Evolutionary conservation across 345 rosid genomes (phyloP).

Genomic region (Hirschfeldia incana): DNA sequence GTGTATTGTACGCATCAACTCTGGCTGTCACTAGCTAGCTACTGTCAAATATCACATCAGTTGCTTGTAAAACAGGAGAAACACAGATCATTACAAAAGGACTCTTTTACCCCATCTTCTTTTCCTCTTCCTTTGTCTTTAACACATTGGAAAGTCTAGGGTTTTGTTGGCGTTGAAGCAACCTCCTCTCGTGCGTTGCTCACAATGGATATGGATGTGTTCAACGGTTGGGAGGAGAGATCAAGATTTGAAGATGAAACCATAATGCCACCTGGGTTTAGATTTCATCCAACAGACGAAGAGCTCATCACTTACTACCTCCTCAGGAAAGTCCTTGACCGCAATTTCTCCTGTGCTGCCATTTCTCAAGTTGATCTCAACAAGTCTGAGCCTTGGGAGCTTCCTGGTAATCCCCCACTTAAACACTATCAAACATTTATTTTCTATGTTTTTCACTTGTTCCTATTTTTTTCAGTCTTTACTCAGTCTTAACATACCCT

Average conservation of each 20-base stretch:
- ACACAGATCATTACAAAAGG: slow-evolving; percentile 35
- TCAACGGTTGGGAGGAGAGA: slow-evolving; percentile 42
- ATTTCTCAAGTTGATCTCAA: slow-evolving; percentile 89
- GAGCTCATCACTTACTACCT: slow-evolving; percentile 89
- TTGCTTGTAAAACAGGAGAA: slow-evolving; percentile 41
- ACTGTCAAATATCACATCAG: slow-evolving; percentile 41
- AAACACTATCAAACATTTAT: background rate
- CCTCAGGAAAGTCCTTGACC: slow-evolving; percentile 74
- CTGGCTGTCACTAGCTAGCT: slow-evolving; percentile 35
- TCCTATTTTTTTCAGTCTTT: background rate
- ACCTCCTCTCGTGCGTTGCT: background rate
- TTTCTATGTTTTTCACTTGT: too few relatives aligned
- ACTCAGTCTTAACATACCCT: background rate
- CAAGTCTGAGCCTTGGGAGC: slow-evolving; percentile 98
- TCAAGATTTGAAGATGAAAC: slow-evolving; percentile 38
- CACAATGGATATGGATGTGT: slow-evolving; percentile 52
- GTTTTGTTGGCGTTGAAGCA: slow-evolving; percentile 5
- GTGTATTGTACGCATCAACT: slow-evolving; percentile 41
- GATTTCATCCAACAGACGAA: slow-evolving; percentile 95
- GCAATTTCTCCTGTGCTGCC: slow-evolving; percentile 69
- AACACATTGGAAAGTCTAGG: slow-evolving; percentile 1
- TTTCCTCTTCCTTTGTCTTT: background rate
- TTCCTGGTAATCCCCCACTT: slow-evolving; percentile 56
- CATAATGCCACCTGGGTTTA: slow-evolving; percentile 85
- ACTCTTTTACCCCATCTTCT: background rate